A percentile compares a stretch with the other conserved stretches of the same genome.
These are phyloP conservation scores for Saccharomycopsis sp. DNA, from an alignment of 805 yeast species.

Conservation along the genomic window DNA sequence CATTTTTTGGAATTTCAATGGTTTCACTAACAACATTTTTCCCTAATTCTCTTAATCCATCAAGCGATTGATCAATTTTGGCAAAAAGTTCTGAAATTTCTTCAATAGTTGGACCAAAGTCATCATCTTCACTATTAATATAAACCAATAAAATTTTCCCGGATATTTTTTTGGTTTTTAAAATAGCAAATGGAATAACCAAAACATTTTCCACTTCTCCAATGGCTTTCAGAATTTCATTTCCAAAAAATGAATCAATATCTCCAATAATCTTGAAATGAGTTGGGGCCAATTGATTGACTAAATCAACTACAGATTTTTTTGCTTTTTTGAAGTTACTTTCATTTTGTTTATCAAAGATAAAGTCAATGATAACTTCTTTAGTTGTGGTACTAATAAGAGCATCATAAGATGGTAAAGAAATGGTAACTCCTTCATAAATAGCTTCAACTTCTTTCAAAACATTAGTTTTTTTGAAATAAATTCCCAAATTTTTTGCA, in stretches of 20 bases:
- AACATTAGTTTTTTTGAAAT: constrained; percentile 42
- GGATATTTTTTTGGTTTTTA: constrained; percentile 28
- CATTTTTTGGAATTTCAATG: constrained; percentile 39
- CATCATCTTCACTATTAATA: constrained; percentile 35
- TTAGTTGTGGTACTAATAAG: constrained; percentile 31
- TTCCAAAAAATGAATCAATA: constrained; percentile 51
- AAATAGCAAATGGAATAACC: constrained; percentile 47
- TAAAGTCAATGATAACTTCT: constrained; percentile 51
- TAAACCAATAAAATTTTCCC: constrained; percentile 46
- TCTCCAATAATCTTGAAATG: constrained; percentile 49
- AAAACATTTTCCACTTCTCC: constrained; percentile 36
- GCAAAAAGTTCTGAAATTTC: constrained; percentile 48
- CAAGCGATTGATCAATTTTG: constrained; percentile 43
- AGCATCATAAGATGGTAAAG: constrained; percentile 35
- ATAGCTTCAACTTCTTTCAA: constrained; percentile 33
- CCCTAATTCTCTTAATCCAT: constrained; percentile 48
- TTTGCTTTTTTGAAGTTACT: constrained; percentile 52
- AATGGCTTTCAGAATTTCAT: constrained; percentile 31
- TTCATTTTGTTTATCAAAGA: constrained; percentile 32
- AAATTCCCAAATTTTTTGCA: constrained; percentile 65
- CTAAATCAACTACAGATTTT: constrained; percentile 58
- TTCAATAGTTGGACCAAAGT: constrained; percentile 59
- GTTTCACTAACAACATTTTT: constrained; percentile 39
- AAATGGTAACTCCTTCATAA: constrained; percentile 34
- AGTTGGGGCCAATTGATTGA: constrained; percentile 63